A percentile compares a stretch with the other conserved stretches of the same genome.
These are phyloP conservation scores for Colletotrichum graminicola DNA, from an alignment of 2,329 filamentous ascomycete genomes.

Conservation along the genomic window DNA sequence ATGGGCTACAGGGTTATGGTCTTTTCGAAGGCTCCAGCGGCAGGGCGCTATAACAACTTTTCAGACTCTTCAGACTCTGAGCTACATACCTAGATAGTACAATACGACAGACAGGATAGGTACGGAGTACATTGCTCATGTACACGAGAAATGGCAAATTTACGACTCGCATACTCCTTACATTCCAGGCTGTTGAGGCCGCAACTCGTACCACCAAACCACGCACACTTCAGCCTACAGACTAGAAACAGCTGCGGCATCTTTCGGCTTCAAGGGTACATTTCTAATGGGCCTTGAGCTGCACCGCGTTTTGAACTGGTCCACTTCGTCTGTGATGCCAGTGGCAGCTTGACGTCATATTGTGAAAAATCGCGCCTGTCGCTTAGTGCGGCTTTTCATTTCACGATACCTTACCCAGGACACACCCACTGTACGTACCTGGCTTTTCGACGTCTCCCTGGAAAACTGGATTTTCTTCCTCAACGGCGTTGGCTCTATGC, in stretches of 20 bases:
- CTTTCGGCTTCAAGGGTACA: conserved; percentile 29
- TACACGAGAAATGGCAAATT: conserved; percentile 27
- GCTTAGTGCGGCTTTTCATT: conserved; percentile 38
- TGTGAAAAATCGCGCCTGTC: conserved; percentile 6
- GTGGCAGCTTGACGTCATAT: conserved; percentile 35
- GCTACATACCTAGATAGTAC: too few relatives aligned
- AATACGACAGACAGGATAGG: too few relatives aligned
- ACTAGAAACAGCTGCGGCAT: conserved; percentile 15
- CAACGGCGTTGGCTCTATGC: background rate
- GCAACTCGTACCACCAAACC: background rate
- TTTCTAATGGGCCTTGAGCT: conserved; percentile 21
- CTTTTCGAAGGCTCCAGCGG: conserved; percentile 18
- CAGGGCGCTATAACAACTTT: conserved; percentile 37
- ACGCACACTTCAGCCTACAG: background rate
- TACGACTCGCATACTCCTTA: conserved; percentile 25
- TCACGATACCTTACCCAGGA: conserved; percentile 39
- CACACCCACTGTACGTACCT: background rate
- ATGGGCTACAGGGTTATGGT: conserved; percentile 20
- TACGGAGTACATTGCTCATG: background rate
- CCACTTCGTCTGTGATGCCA: conserved; percentile 15
- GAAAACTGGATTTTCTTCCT: background rate
- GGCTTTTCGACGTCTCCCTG: conserved; percentile 1
- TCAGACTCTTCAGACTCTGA: conserved; percentile 20
- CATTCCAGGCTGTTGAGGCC: background rate
- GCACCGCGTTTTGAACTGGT: conserved; percentile 30